Base-by-base conservation (phyloP, 495 filamentous ascomycete genomes). In the Hypoxylon lenormandii region DNA sequence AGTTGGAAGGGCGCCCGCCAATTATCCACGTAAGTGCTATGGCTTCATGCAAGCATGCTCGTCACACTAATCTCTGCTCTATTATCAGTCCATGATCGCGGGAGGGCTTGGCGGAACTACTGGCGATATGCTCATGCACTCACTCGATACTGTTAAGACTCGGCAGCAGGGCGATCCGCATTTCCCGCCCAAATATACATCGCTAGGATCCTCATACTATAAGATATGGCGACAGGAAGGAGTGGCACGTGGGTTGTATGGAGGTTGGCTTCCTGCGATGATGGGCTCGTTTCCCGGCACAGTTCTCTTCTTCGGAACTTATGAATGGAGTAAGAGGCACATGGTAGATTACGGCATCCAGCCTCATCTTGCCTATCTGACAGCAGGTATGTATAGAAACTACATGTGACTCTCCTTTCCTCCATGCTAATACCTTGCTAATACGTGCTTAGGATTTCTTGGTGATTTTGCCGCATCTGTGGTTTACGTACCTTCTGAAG, bases 111-210 rank as follows among this genome's bases (percentile, higher is more conserved):
- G 95, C 66, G 95, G 95, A 22, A 92, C 90, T 26, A 94, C 90
- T 47, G 95, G 95, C 52, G 95, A 98, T 78, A 92, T 98, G 86
- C 82, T 98, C 62, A 98, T 98, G 96, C 95, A 98, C 78, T 97
- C 94, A 46, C 86, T 98, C 77, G 95, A 98, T 80, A 98, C 95
- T 6, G 95, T 98, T 56, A 98, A 98, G 80, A 98, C 95, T n/a
- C 87, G 95, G 53, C 95, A 98, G 78, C 95, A 98, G 81, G 95
- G 95, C 71, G 96, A 97, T 73, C 93, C 93, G 28, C 88, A 92
- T 70, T 85, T 95, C 49, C 95, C 94, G 15, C 91, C 94, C 1
- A 94, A 91, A 79, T 98, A 98, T 79, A 88, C 91, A 0, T 93
- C 92, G 18, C 89, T 97, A 79, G 89, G 90, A 19, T 88, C 90